These are phyloP conservation scores for Coemansia asiatica DNA, from an alignment of 192 early-diverging fungal genomes.

Conservation along the genomic window DNA sequence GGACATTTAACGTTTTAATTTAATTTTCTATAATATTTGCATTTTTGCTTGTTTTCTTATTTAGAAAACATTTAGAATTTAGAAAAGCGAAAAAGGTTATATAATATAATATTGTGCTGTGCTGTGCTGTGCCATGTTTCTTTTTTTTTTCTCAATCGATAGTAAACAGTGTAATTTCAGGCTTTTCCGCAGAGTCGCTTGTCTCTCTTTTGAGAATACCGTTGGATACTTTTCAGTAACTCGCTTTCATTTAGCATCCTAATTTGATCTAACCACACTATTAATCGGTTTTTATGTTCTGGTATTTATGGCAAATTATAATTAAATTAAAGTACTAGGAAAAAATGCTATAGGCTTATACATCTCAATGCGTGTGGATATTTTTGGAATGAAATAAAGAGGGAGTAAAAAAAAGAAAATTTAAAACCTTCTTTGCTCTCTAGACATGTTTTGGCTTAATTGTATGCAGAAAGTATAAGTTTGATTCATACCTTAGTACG, in stretches of 20 bases:
- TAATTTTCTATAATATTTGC: neutral
- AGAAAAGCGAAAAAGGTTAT: neutral
- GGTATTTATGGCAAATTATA: neutral
- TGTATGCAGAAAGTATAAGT: neutral
- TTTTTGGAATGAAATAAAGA: neutral
- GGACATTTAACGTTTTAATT: neutral
- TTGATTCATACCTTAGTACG: neutral
- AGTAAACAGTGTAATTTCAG: neutral
- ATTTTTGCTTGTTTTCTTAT: neutral
- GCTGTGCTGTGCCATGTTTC: too few relatives aligned
- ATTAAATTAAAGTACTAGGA: neutral
- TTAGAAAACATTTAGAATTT: neutral
- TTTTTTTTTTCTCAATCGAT: too few relatives aligned
- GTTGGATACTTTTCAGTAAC: neutral
- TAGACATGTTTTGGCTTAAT: neutral
- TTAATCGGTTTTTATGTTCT: neutral
- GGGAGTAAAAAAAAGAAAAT: neutral
- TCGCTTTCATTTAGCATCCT: neutral
- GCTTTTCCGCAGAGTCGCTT: neutral
- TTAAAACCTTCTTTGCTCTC: neutral
- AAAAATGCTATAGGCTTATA: neutral
- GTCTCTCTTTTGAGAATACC: neutral
- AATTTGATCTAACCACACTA: neutral
- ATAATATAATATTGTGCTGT: too few relatives aligned
- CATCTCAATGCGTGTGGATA: neutral